Conservation (phyloP, 257 asterid genomes). For the Apocynum venetum region DNA sequence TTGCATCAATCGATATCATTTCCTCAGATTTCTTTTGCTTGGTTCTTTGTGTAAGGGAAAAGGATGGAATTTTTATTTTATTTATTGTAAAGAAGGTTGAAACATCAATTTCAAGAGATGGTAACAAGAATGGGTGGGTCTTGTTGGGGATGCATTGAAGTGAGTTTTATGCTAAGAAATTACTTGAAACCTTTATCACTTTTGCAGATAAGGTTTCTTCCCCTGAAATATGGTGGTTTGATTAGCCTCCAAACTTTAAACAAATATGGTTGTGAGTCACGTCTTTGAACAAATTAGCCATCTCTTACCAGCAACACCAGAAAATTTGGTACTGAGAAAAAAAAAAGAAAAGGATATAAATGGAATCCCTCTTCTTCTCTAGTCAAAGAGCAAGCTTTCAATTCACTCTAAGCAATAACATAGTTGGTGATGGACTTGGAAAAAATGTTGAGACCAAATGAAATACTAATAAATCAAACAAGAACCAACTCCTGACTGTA, state of each 20-base stretch:
- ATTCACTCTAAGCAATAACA: neutral
- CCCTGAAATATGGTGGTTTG: neutral
- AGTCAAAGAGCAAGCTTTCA: neutral
- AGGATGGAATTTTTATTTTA: neutral
- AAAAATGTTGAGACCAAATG: no score
- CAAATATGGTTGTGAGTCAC: neutral
- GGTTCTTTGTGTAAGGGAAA: neutral
- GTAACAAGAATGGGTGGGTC: neutral
- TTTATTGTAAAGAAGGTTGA: conserved; percentile 6
- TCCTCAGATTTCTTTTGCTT: no score
- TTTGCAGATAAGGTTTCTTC: neutral
- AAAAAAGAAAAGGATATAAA: neutral
- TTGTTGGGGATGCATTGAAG: neutral
- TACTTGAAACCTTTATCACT: neutral
- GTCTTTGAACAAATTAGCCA: neutral
- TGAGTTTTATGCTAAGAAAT: neutral
- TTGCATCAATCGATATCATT: no score
- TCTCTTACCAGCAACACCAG: neutral
- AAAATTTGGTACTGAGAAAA: neutral
- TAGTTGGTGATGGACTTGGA: neutral
- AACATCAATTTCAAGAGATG: conserved; percentile 9
- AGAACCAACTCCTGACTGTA: conserved; percentile 1
- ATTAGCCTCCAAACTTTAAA: conserved; percentile 7
- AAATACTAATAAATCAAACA: neutral
- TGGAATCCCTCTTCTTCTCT: neutral